A percentile compares a stretch with the other conserved stretches of the same genome.
phyloP scores from a whole-genome alignment of 805 yeast genomes.

The Debaryomyces hansenii region DNA sequence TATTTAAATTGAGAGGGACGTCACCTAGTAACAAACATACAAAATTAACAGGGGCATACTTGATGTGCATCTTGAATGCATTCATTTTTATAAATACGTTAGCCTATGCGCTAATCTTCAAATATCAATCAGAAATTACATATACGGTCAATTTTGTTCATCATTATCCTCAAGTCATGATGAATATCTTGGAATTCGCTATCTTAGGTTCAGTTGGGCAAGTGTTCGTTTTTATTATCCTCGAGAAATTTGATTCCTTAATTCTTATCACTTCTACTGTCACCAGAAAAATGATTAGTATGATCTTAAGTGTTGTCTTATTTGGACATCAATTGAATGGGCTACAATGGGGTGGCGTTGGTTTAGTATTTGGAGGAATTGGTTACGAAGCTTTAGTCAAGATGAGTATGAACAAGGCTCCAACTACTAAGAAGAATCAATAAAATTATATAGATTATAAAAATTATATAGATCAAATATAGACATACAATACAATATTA shows the following conservation, averaged over 20 bases:
- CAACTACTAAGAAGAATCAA: constrained; percentile 3
- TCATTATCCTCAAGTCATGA: constrained; percentile 52
- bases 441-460: constrained; percentile 2
- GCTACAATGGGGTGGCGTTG: constrained; percentile 78
- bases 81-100: constrained; percentile 48
- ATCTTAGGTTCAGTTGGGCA: constrained; percentile 90
- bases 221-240: constrained; percentile 83
- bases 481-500: too few relatives aligned
- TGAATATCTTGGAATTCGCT: constrained; percentile 66
- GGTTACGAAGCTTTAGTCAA: constrained; percentile 66
- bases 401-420: constrained; percentile 5
- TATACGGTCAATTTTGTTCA: constrained; percentile 51
- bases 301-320: constrained; percentile 83
- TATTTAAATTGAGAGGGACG: constrained; percentile 50
- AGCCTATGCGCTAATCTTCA: constrained; percentile 45
- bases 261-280: constrained; percentile 90
- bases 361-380: constrained; percentile 81
- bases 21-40: constrained; percentile 10
- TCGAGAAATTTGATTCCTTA: constrained; percentile 83
- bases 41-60: constrained; percentile 76
- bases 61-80: constrained; percentile 70
- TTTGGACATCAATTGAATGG: constrained; percentile 73
- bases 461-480: background rate
- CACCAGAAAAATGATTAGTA: constrained; percentile 93
- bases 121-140: constrained; percentile 44